Conservation (phyloP, 371 early-diverging fungal species). For the Synchytrium microbalum region DNA sequence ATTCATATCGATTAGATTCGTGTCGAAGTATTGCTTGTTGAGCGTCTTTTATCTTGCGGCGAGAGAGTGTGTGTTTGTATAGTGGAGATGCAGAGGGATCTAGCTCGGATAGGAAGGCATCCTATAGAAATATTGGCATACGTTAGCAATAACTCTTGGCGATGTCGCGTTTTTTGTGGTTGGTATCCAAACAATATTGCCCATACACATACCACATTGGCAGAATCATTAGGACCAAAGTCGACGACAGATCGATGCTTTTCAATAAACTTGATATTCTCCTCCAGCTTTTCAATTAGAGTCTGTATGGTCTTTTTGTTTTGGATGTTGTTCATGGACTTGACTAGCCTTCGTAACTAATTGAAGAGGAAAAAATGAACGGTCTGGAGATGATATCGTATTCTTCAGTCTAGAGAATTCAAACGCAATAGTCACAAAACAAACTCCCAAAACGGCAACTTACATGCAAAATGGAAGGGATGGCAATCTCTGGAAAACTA, state of each 20-base stretch:
- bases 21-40: too few relatives aligned
- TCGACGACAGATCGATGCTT: slow-evolving; percentile 63
- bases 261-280: slow-evolving; percentile 68
- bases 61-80: neutral
- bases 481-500: slow-evolving; percentile 80
- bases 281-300: slow-evolving; percentile 72
- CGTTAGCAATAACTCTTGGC: slow-evolving; percentile 1
- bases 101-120: neutral
- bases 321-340: slow-evolving; percentile 46
- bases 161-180: too few relatives aligned
- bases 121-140: neutral
- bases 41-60: neutral
- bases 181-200: neutral
- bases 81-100: neutral
- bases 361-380: too few relatives aligned
- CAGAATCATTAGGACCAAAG: slow-evolving; percentile 64
- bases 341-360: slow-evolving; percentile 28
- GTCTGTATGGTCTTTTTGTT: slow-evolving; percentile 65
- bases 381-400: neutral
- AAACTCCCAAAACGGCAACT: slow-evolving; percentile 1
- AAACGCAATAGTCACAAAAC: too few relatives aligned
- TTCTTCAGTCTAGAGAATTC: too few relatives aligned
- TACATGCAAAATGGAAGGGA: slow-evolving; percentile 65
- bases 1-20: too few relatives aligned
- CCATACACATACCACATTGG: slow-evolving; percentile 37